phyloP scores from a whole-genome alignment of 306 rosid genomes.

The Acacia confusa region DNA sequence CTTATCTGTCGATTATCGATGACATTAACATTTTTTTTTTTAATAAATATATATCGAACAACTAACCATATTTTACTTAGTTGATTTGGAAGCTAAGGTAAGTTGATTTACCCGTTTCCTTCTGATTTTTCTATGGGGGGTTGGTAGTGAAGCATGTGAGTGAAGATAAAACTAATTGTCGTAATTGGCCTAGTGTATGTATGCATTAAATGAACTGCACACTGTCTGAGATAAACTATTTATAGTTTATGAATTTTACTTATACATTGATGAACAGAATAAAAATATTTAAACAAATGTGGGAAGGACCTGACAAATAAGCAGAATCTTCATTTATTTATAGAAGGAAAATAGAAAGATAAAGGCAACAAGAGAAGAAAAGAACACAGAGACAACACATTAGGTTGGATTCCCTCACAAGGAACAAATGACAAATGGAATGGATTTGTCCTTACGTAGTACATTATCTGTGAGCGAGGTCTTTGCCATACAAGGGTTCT shows the following conservation, averaged over 20 bases:
- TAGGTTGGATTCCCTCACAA: slow-evolving; percentile 16
- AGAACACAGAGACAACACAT: not conserved
- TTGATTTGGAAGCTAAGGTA: too few relatives aligned
- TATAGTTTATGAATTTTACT: too few relatives aligned
- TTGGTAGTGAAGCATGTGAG: too few relatives aligned
- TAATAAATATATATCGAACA: too few relatives aligned
- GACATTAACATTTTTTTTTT: not conserved
- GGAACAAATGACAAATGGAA: not conserved
- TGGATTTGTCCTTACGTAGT: not conserved
- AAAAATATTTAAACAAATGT: not conserved
- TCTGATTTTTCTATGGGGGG: too few relatives aligned
- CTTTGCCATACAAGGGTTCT: not conserved
- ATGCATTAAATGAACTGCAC: too few relatives aligned
- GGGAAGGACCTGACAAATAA: not conserved
- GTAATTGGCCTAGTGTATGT: too few relatives aligned
- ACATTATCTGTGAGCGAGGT: not conserved
- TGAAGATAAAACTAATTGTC: too few relatives aligned
- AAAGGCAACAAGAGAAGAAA: not conserved
- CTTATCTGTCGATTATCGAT: not conserved
- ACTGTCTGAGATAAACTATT: too few relatives aligned
- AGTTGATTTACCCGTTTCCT: too few relatives aligned
- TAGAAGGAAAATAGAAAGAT: not conserved
- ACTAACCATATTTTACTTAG: not conserved
- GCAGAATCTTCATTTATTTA: not conserved
- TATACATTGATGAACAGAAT: not conserved